These are phyloP conservation scores for Darksidea phi DNA, from an alignment of 495 filamentous ascomycete genomes.

Conservation along the genomic window DNA sequence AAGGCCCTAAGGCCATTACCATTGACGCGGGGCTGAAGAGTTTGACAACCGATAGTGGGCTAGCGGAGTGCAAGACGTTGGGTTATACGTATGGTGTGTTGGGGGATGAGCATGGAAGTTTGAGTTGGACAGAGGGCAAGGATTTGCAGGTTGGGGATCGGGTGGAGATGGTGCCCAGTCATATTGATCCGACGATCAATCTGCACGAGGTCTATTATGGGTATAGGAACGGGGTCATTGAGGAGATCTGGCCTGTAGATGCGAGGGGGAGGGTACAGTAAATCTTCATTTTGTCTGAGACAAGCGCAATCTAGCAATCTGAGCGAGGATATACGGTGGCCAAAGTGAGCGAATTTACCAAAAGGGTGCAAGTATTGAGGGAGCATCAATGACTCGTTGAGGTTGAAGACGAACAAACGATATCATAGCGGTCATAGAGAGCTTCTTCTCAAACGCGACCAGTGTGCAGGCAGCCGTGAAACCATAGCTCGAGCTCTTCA, in stretches of 20 bases:
- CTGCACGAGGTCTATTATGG: conserved; percentile 33
- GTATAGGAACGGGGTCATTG: conserved; percentile 27
- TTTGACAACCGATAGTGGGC: conserved; percentile 31
- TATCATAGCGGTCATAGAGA: too few relatives aligned
- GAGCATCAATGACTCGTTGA: too few relatives aligned
- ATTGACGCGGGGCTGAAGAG: conserved; percentile 31
- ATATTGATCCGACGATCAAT: conserved; percentile 36
- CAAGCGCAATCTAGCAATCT: too few relatives aligned
- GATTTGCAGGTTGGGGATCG: conserved; percentile 29
- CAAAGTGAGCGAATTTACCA: too few relatives aligned
- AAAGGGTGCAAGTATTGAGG: too few relatives aligned
- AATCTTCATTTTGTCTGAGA: too few relatives aligned
- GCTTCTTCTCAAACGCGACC: too few relatives aligned
- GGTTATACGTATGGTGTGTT: conserved; percentile 26
- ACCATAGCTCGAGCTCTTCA: too few relatives aligned
- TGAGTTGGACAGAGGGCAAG: conserved; percentile 28
- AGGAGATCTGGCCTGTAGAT: conserved; percentile 33
- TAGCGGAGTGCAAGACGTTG: conserved; percentile 24
- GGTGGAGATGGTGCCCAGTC: conserved; percentile 34
- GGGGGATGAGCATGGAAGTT: conserved; percentile 30
- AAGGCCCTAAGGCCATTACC: conserved; percentile 28
- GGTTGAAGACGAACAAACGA: too few relatives aligned
- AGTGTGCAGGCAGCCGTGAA: too few relatives aligned
- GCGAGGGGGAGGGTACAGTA: conserved; percentile 32
- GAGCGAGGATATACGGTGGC: too few relatives aligned